phyloP scores from a whole-genome alignment of 106 monocot species.

The Acorus calamus region DNA sequence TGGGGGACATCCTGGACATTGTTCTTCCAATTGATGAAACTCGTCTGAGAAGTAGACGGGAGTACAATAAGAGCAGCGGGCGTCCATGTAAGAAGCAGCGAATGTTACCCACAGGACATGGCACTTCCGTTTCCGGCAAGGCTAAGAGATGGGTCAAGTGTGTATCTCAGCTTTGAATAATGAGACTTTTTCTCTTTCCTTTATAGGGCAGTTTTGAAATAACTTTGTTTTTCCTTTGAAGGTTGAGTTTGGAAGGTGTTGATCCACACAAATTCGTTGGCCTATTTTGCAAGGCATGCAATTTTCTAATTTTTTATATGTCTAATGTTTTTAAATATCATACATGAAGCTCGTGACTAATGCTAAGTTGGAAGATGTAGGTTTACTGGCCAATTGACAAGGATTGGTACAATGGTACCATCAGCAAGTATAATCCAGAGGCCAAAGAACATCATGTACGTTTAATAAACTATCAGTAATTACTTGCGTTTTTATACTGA shows the following conservation, averaged over 20 bases:
- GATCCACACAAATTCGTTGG: constrained; percentile 71
- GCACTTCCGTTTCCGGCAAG: constrained; percentile 12
- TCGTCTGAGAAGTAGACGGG: constrained; percentile 19
- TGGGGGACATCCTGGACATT: constrained; percentile 9
- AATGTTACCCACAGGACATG: constrained; percentile 4
- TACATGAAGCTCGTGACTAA: too few species aligned
- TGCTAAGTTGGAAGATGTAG: constrained; percentile 27
- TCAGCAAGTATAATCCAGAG: constrained; percentile 37
- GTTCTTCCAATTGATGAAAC: background rate
- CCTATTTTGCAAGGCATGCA: constrained; percentile 78
- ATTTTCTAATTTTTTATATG: background rate
- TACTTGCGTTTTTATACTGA: background rate
- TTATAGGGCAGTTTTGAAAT: constrained; percentile 2
- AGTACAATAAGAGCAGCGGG: constrained; percentile 1
- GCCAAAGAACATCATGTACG: constrained; percentile 54
- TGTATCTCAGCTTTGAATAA: constrained; percentile 11
- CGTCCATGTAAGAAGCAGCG: background rate
- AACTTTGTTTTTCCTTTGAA: constrained; percentile 13
- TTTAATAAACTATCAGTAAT: background rate
- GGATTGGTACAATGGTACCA: constrained; percentile 72
- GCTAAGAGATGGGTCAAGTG: constrained; percentile 84
- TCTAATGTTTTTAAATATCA: background rate
- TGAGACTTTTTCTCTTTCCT: background rate
- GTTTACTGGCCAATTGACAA: constrained; percentile 96
- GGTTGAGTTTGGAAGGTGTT: constrained; percentile 60